Base-by-base conservation (phyloP, 148 eudicot species). In the Chenopodium album region DNA sequence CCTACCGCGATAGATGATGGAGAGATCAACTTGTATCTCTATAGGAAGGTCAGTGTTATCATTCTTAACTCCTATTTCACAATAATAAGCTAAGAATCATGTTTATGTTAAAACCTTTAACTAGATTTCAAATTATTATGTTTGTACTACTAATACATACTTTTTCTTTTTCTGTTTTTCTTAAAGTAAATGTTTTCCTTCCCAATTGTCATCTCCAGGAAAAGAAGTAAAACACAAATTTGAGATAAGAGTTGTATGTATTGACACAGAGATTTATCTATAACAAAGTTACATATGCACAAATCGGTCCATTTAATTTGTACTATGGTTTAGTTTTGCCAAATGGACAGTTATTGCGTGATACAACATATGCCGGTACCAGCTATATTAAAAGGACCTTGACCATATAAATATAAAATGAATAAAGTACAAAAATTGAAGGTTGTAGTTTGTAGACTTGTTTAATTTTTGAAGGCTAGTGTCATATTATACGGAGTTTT, bases 1-100 rank as follows among this genome's bases (percentile, higher is more conserved):
- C 98, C 98, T 1, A 89, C 88, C 85, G 85, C 90, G 65, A 85
- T 95, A 12, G 90, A 95, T 64, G 95, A 91, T 76, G 97, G 93
- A 0, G 90, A 89, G 13, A 82, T 90, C 74, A 88, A 90, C 63
- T 48, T 95, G 84, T 90, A 89, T 37, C 75, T 95, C 22, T 87
- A 91, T 16, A 76, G 88, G 76, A 93, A 93, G 86, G 87, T 85
- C 29, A 67, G 79, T 76, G 10, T 54, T 48, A 50, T 71, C 70
- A 23, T 0, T 26, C 1, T 66, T 23, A 66, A 11, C 17, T 66
- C 70, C 34, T 66, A 12, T 34, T 77, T 17, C 14, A 11, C 16
- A 50, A 6, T 52, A 14, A 17, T 0, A 14, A 32, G 6, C 32
- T 31, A 31, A 31, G 32, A 31, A 31, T 31, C 41, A 60, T 41